Conservation (phyloP, 768 basidiomycete genomes). For the Rhizopogon rudus region DNA sequence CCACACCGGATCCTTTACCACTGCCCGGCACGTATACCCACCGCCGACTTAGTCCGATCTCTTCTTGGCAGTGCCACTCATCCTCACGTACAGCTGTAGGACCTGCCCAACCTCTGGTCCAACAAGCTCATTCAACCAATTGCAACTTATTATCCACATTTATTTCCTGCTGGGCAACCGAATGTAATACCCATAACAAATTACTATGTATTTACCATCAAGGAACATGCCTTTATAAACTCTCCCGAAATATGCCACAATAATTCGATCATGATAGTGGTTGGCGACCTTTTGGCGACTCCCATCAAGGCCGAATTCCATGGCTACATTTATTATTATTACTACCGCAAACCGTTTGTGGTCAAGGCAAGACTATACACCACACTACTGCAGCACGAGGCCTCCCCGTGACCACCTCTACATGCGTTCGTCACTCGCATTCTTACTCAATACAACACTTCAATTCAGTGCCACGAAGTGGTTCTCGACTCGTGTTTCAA, state of each 20-base stretch:
- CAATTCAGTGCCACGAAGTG: too few relatives aligned
- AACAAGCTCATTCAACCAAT: background rate
- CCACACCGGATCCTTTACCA: constrained; percentile 4
- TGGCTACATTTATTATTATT: background rate
- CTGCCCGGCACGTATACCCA: background rate
- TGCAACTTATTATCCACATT: background rate
- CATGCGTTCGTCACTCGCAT: too few relatives aligned
- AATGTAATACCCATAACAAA: background rate
- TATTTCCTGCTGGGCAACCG: too few relatives aligned
- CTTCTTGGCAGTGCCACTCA: background rate
- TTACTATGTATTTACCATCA: background rate
- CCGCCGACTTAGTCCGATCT: background rate
- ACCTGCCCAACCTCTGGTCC: background rate
- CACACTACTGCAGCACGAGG: background rate
- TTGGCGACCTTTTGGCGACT: background rate
- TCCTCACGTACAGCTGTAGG: background rate
- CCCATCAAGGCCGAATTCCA: too few relatives aligned
- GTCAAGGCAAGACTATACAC: background rate
- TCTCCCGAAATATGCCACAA: background rate
- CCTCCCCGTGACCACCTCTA: background rate
- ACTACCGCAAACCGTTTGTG: background rate
- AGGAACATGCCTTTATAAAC: constrained; percentile 1
- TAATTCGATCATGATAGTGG: background rate
- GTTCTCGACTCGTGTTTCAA: too few relatives aligned
- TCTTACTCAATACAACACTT: too few relatives aligned